Percentiles rank a stretch among this genome's conserved stretches.
Conservation (phyloP, 2,329 filamentous ascomycete genomes). For the Trichoderma endophyticum region DNA sequence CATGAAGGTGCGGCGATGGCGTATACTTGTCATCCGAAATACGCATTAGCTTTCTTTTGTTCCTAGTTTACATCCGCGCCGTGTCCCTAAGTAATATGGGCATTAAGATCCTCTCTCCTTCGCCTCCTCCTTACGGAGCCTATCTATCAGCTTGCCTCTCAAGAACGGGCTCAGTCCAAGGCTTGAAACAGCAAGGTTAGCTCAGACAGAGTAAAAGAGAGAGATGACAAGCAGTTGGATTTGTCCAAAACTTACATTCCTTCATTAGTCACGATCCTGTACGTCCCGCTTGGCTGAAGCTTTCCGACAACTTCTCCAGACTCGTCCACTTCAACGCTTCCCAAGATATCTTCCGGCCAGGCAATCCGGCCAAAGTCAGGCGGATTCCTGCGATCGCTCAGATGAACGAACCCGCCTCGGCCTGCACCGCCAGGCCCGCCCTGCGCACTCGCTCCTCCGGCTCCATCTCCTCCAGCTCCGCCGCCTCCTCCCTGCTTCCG, state of each 20-base stretch:
- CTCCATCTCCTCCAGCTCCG: conserved; percentile 44
- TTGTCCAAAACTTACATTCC: conserved; percentile 57
- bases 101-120: conserved; percentile 33
- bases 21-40: neutral
- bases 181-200: conserved; percentile 21
- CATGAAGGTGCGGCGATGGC: neutral
- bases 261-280: conserved; percentile 62
- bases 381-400: conserved; percentile 61
- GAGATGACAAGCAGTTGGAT: neutral
- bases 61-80: neutral
- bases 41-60: neutral
- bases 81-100: neutral
- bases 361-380: conserved; percentile 66
- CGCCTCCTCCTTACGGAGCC: conserved; percentile 50
- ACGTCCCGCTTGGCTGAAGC: conserved; percentile 59
- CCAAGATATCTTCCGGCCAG: conserved; percentile 67
- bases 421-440: conserved; percentile 60
- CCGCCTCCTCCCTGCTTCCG: conserved; percentile 38
- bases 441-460: conserved; percentile 56
- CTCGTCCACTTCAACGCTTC: conserved; percentile 62
- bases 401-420: conserved; percentile 60
- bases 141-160: conserved; percentile 51
- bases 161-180: conserved; percentile 43
- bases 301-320: conserved; percentile 55
- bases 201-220: neutral